Evolutionary conservation across 192 early-diverging fungal genomes (phyloP).

Genomic region (Backusella luteola): DNA sequence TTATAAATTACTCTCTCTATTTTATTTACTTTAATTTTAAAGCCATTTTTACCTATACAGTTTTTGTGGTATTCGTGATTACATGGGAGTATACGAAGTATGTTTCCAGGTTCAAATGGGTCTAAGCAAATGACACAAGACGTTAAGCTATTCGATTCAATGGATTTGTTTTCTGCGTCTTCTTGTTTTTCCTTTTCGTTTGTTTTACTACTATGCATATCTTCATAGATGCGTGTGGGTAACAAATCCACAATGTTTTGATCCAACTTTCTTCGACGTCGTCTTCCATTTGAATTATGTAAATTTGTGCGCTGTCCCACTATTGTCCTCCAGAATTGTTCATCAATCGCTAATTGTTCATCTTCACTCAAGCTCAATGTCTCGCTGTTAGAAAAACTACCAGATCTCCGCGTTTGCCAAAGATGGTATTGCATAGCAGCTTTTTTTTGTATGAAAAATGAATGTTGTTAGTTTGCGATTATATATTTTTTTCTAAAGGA

Average conservation of each 20-base stretch:
- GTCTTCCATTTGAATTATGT: background rate
- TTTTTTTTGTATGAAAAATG: background rate
- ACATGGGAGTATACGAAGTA: background rate
- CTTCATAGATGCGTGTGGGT: background rate
- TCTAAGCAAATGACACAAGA: background rate
- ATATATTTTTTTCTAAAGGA: background rate
- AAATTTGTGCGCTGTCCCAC: background rate
- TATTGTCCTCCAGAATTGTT: background rate
- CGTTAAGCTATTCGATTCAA: background rate
- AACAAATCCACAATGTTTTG: background rate
- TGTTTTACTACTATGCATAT: background rate
- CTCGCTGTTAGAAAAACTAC: background rate
- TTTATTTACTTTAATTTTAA: background rate
- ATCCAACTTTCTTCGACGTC: background rate
- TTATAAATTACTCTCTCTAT: background rate
- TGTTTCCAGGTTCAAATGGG: background rate
- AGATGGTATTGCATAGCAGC: constrained; percentile 4
- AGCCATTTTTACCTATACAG: background rate
- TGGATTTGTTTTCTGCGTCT: background rate
- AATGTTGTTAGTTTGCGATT: background rate
- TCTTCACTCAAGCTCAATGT: background rate
- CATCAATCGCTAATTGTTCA: background rate
- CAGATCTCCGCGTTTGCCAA: background rate
- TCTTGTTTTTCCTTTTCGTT: background rate
- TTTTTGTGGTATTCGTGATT: background rate